These are phyloP conservation scores for Citrus reticulata DNA, from an alignment of 345 rosid species.

Conservation along the genomic window DNA sequence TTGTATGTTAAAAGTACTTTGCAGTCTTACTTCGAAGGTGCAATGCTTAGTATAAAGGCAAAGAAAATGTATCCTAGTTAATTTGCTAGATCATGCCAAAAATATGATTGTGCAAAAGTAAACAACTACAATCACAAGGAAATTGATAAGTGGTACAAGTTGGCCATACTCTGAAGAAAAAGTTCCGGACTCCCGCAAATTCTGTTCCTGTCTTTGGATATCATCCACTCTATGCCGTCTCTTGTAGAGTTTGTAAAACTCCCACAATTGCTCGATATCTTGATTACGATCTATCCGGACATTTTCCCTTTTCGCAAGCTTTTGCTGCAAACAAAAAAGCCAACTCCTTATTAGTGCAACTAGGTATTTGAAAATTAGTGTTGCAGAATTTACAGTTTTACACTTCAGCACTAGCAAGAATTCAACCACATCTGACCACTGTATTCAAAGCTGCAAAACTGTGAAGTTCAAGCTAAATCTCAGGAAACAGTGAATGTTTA, in stretches of 20 bases:
- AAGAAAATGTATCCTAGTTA: neutral
- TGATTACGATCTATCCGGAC: constrained; percentile 68
- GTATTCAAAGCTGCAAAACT: neutral
- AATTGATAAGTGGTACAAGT: constrained; percentile 1
- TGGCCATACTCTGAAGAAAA: constrained; percentile 72
- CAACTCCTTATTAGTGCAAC: neutral
- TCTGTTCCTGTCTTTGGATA: constrained; percentile 78
- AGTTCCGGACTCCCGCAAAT: constrained; percentile 76
- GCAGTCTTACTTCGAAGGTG: constrained; percentile 10
- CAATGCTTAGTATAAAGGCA: constrained; percentile 3
- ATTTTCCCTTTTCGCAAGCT: constrained; percentile 85
- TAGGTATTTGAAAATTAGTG: neutral
- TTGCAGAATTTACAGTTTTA: neutral
- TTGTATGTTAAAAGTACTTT: neutral
- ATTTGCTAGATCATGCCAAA: neutral
- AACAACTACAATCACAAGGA: neutral
- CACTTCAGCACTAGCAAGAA: neutral
- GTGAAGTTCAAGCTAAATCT: neutral
- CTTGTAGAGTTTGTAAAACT: constrained; percentile 74
- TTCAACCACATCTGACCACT: neutral
- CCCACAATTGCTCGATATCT: constrained; percentile 83
- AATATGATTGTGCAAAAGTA: neutral
- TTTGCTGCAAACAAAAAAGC: constrained; percentile 65
- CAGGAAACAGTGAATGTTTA: neutral
- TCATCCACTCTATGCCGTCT: constrained; percentile 77